Percentiles rank a stretch among this genome's conserved stretches.
Conservation (phyloP, 768 basidiomycete genomes). For the Agrocybe pediades region DNA sequence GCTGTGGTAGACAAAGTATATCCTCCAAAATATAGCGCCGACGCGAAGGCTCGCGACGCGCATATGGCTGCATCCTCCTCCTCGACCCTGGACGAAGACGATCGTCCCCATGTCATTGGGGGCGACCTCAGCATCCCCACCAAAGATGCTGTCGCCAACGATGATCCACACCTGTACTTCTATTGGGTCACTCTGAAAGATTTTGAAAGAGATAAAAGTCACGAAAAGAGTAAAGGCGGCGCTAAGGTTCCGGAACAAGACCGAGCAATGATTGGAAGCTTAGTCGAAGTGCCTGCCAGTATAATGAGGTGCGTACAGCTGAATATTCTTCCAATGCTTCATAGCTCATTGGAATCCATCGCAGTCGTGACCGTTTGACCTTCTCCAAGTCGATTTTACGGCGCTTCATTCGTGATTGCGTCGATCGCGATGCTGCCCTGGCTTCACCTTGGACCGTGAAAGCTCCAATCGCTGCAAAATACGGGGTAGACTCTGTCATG, state of each 20-base stretch:
- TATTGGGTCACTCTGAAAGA: conserved; percentile 90
- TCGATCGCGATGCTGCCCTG: conserved; percentile 88
- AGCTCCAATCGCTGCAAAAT: conserved; percentile 76
- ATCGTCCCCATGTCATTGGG: conserved; percentile 68
- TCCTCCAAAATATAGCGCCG: conserved; percentile 58
- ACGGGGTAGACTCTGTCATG: conserved; percentile 85
- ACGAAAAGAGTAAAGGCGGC: conserved; percentile 56
- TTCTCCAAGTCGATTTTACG: conserved; percentile 98
- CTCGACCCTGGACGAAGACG: conserved; percentile 42
- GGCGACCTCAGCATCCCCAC: conserved; percentile 76
- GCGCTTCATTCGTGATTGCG: conserved; percentile 94
- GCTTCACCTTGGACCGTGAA: conserved; percentile 98
- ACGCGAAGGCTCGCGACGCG: conserved; percentile 49
- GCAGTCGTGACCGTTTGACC: conserved; percentile 89
- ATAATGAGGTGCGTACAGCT: conserved; percentile 67
- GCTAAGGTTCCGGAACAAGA: conserved; percentile 56
- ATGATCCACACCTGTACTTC: conserved; percentile 81
- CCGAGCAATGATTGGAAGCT: conserved; percentile 69
- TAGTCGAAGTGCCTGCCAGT: conserved; percentile 81
- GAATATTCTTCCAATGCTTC: conserved; percentile 1
- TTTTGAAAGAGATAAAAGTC: conserved; percentile 68
- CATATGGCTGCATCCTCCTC: conserved; percentile 50
- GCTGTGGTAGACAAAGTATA: conserved; percentile 80
- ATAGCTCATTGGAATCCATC: conserved; percentile 3
- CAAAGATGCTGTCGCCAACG: conserved; percentile 69